A percentile compares a stretch with the other conserved stretches of the same genome.
phyloP scores from a whole-genome alignment of 306 rosid genomes.

The Cucurbita ficifolia region DNA sequence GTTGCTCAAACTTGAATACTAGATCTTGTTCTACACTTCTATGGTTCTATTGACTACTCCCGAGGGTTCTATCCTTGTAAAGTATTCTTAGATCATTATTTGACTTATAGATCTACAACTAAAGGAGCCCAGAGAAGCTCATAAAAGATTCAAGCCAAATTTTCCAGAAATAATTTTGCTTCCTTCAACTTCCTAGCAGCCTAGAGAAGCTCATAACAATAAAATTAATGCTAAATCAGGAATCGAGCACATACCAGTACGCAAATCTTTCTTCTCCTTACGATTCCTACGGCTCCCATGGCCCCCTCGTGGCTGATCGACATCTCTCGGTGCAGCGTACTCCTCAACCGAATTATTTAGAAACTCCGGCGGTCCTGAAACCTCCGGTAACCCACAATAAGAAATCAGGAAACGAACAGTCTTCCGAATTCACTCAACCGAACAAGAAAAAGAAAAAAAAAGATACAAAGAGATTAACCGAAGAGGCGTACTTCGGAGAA shows the following conservation, averaged over 20 bases:
- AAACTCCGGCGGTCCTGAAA: constrained; percentile 79
- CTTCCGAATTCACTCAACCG: background rate
- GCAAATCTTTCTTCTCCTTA: constrained; percentile 62
- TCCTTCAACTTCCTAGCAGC: background rate
- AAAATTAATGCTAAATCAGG: background rate
- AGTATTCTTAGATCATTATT: background rate
- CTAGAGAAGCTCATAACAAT: background rate
- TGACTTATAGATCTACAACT: background rate
- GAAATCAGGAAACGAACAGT: background rate
- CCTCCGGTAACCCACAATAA: constrained; percentile 20
- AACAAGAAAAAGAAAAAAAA: background rate
- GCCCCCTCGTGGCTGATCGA: constrained; percentile 34
- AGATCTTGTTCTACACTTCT: background rate
- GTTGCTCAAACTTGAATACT: background rate
- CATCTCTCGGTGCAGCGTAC: constrained; percentile 21
- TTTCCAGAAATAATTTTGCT: background rate
- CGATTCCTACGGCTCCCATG: constrained; percentile 39
- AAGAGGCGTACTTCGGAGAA: constrained; percentile 60
- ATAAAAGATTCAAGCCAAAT: no score
- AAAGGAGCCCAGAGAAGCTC: background rate
- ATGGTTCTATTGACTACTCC: background rate
- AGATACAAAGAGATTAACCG: background rate
- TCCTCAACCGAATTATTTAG: constrained; percentile 67
- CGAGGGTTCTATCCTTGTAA: background rate
- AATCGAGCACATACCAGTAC: constrained; percentile 31